Conservation (phyloP, 306 rosid genomes). For the Cucurbita maxima region DNA sequence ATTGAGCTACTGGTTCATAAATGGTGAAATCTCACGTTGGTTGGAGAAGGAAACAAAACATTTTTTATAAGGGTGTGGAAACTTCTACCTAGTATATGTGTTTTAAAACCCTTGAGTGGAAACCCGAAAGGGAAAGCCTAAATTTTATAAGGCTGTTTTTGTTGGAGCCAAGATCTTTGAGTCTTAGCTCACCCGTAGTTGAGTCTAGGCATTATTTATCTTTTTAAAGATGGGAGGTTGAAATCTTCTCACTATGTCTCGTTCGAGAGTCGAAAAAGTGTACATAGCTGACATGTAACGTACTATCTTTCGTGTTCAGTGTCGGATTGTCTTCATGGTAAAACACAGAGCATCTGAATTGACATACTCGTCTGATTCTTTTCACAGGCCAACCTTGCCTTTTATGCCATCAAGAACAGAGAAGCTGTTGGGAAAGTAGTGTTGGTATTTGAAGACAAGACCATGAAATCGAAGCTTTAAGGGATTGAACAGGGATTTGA, state of each 20-base stretch:
- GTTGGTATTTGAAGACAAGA: constrained; percentile 43
- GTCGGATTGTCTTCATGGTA: neutral
- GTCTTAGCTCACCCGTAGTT: too few relatives aligned
- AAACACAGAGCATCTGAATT: neutral
- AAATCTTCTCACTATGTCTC: neutral
- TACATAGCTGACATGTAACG: neutral
- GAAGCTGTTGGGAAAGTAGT: constrained; percentile 83
- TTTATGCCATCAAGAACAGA: constrained; percentile 70
- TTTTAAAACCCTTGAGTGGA: too few relatives aligned
- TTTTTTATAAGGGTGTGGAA: too few relatives aligned
- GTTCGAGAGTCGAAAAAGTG: neutral
- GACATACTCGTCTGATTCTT: neutral
- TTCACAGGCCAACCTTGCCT: constrained; percentile 76
- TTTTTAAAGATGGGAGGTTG: neutral
- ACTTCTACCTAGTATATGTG: too few relatives aligned
- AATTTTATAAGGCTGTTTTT: too few relatives aligned
- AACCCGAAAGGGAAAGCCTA: too few relatives aligned
- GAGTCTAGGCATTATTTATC: too few relatives aligned
- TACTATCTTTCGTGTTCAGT: neutral
- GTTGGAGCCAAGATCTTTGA: too few relatives aligned
- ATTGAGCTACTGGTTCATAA: too few relatives aligned
- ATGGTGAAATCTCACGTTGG: too few relatives aligned
- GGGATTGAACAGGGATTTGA: neutral
- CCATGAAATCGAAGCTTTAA: constrained; percentile 49
- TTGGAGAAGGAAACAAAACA: too few relatives aligned